Base-by-base conservation (phyloP, 2,329 filamentous ascomycete species). In the Acrocalymma vagum region DNA sequence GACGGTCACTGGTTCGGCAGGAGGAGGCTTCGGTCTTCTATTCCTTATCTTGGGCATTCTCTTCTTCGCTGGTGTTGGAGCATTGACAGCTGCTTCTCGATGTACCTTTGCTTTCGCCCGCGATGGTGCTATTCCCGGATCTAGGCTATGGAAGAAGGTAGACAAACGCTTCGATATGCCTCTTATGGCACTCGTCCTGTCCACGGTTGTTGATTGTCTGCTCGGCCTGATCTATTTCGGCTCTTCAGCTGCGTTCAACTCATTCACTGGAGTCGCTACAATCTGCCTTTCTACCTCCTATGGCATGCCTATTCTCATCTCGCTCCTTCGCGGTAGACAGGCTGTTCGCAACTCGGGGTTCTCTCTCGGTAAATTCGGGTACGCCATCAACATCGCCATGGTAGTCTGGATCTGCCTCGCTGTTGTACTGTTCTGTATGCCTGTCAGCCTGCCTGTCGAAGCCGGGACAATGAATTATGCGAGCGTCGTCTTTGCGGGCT, bases 171-270 rank as follows among this genome's bases (percentile, higher is more conserved):
- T 89, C 34, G 83, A 86, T 42, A 83, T 92, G 38, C 88, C 89
- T 0, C 72, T 93, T 2, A 83, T 78, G 75, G 86, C 84, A 1
- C 76, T 92, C 6, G 72, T 84, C 3, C 75, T 92, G 2, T 89
- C 86, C 0, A 85, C 86, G 0, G 61, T 77, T 0, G 81, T 92
- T 28, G 84, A 88, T 65, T 87, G 83, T 53, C 71, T 91, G 9
- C 77, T 92, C 0, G 88, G 87, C 0, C 77, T 88, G 51, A 90
- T 92, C 67, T 92, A 89, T 72, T 90, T 92, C 51, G 88, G 88
- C 8, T 88, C 84, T 1, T 80, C 82, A 0, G 86, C 87, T 0
- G 88, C 88, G 0, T 92, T 92, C 73, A 87, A 86, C 74, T 85
- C 83, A 8, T 91, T 92, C 68, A 91, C 87, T 0, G 87, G 87